These are phyloP conservation scores for Lactarius vividus DNA, from an alignment of 768 basidiomycete species.

Conservation along the genomic window DNA sequence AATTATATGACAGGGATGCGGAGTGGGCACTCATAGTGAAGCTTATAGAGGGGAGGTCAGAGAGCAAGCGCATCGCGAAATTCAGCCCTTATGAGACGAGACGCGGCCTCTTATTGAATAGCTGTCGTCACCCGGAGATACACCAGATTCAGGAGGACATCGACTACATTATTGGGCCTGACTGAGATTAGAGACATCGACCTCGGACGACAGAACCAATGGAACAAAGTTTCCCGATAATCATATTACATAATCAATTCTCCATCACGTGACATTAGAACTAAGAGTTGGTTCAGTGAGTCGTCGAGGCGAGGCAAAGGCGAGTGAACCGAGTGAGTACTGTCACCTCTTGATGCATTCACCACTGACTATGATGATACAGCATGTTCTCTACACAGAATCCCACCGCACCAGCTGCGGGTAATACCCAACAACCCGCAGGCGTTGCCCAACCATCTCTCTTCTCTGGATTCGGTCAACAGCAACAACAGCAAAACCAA, in stretches of 20 bases:
- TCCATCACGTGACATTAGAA: not conserved
- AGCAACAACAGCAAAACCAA: slow-evolving; percentile 35
- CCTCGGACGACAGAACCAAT: not conserved
- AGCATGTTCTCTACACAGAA: slow-evolving; percentile 10
- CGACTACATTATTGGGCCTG: not conserved
- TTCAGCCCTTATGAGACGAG: not conserved
- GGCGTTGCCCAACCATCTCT: slow-evolving; percentile 21
- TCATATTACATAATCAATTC: not conserved
- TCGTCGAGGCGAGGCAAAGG: not conserved
- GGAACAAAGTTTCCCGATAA: no score
- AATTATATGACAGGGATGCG: no score
- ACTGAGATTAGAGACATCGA: not conserved
- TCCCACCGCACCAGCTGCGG: not conserved
- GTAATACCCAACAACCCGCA: not conserved
- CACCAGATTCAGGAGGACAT: not conserved
- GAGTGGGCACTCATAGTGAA: not conserved
- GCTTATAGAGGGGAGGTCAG: not conserved
- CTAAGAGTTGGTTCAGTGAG: not conserved
- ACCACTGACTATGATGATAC: not conserved
- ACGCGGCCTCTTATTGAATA: not conserved
- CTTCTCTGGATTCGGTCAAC: slow-evolving; percentile 24
- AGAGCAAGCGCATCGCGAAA: not conserved
- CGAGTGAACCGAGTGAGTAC: not conserved
- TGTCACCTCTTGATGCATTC: not conserved
- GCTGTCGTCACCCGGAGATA: not conserved